phyloP scores from a whole-genome alignment of 495 filamentous ascomycete species.

The Coniosporium apollinis region DNA sequence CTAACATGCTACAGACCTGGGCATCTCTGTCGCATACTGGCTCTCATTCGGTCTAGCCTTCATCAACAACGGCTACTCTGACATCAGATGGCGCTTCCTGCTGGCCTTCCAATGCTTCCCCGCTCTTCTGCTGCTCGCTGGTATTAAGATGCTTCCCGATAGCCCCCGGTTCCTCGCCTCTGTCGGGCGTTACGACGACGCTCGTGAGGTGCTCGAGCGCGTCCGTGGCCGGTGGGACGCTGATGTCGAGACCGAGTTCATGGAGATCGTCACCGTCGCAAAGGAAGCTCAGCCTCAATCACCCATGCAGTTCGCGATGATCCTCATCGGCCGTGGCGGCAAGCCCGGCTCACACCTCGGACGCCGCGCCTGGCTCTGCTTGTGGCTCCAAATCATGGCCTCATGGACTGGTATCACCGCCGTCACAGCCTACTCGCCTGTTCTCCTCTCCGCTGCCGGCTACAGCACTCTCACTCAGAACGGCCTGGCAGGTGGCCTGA shows the following conservation, averaged over 20 bases:
- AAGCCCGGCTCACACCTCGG: slow-evolving; percentile 15
- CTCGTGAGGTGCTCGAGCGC: slow-evolving; percentile 20
- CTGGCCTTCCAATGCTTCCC: slow-evolving; percentile 39
- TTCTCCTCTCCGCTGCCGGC: slow-evolving; percentile 8
- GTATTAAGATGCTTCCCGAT: slow-evolving; percentile 34
- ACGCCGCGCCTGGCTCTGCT: slow-evolving; percentile 31
- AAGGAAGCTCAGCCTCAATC: slow-evolving; percentile 22
- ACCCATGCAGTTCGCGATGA: slow-evolving; percentile 22
- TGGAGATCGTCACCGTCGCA: slow-evolving; percentile 25
- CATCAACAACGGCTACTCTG: slow-evolving; percentile 31
- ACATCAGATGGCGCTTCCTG: slow-evolving; percentile 37
- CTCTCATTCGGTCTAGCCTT: slow-evolving; percentile 40
- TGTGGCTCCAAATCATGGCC: slow-evolving; percentile 39
- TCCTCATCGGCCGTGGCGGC: slow-evolving; percentile 2
- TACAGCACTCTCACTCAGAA: slow-evolving; percentile 29
- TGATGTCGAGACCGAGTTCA: slow-evolving; percentile 22
- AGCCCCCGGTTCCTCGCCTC: slow-evolving; percentile 30
- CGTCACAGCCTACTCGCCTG: slow-evolving; percentile 13
- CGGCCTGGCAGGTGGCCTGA: slow-evolving; percentile 35
- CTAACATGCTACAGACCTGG: slow-evolving; percentile 26
- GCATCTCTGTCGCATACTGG: slow-evolving; percentile 47
- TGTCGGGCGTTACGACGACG: slow-evolving; percentile 26
- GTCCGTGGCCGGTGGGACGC: slow-evolving; percentile 5
- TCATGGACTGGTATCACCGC: slow-evolving; percentile 35
- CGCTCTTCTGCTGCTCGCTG: slow-evolving; percentile 30